Conservation (phyloP, 192 early-diverging fungal species). For the Backusella macrospora region DNA sequence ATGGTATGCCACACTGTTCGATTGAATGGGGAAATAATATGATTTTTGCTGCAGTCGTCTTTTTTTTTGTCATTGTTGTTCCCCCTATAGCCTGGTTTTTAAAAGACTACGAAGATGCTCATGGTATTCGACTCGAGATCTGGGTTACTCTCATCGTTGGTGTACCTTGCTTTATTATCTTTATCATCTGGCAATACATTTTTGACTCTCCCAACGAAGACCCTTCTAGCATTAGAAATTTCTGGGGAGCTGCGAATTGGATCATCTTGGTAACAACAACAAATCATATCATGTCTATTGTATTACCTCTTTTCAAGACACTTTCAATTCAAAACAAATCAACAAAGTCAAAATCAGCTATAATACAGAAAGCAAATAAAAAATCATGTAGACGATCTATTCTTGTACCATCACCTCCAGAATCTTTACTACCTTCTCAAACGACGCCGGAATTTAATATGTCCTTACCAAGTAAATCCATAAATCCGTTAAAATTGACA, state of each 20-base stretch:
- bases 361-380: not conserved
- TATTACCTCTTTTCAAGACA: constrained; percentile 3
- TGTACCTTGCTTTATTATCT: constrained; percentile 40
- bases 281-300: constrained; percentile 9
- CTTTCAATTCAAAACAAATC: not conserved
- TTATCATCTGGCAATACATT: constrained; percentile 40
- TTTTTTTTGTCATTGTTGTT: constrained; percentile 50
- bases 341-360: not conserved
- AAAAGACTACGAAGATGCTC: constrained; percentile 52
- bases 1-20: not conserved
- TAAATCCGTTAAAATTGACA: not conserved
- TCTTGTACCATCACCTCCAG: not conserved
- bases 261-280: not conserved
- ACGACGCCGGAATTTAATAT: not conserved
- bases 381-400: not conserved
- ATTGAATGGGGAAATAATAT: constrained; percentile 16
- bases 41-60: not conserved
- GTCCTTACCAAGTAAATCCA: not conserved
- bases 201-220: not conserved
- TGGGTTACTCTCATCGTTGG: constrained; percentile 51
- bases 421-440: not conserved
- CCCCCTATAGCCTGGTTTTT: constrained; percentile 53
- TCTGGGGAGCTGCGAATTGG: constrained; percentile 15
- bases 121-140: constrained; percentile 60
- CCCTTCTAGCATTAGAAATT: not conserved